Conservation (phyloP, 176 grass and related monocot genomes). For the Metroxylon sagu region DNA sequence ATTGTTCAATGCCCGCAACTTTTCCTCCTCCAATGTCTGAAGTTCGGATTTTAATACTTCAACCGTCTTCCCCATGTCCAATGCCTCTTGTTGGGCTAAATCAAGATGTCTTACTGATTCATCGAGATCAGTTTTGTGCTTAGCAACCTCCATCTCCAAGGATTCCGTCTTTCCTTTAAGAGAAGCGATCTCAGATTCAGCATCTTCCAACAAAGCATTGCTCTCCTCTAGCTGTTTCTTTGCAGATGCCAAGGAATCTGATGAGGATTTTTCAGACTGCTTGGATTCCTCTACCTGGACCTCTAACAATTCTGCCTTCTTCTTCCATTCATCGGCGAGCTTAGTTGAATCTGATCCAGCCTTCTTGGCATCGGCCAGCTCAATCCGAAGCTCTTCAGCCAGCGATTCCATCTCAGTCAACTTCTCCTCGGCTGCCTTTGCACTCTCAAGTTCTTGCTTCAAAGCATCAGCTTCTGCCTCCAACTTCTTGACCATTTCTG, state of each 20-base stretch:
- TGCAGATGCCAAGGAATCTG: constrained; percentile 39
- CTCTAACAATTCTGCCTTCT: constrained; percentile 45
- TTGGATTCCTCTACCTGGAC: constrained; percentile 58
- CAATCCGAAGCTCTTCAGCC: constrained; percentile 36
- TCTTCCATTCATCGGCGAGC: constrained; percentile 42
- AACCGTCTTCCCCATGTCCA: constrained; percentile 31
- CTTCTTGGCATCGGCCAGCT: constrained; percentile 37
- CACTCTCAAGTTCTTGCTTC: constrained; percentile 42
- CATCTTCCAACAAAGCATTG: constrained; percentile 42
- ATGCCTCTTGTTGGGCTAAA: constrained; percentile 48
- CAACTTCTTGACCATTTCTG: constrained; percentile 33
- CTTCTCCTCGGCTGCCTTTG: constrained; percentile 35
- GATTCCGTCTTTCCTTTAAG: constrained; percentile 54
- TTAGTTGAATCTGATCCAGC: constrained; percentile 19
- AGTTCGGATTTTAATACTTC: constrained; percentile 55
- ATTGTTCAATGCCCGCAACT: constrained; percentile 26
- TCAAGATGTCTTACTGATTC: constrained; percentile 24
- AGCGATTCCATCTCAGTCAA: constrained; percentile 31
- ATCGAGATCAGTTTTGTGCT: constrained; percentile 37
- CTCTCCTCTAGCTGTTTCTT: constrained; percentile 58
- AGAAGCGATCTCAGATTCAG: constrained; percentile 38
- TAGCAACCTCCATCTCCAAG: constrained; percentile 51
- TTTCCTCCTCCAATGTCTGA: constrained; percentile 29
- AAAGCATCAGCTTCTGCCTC: constrained; percentile 33
- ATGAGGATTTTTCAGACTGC: constrained; percentile 41